phyloP scores from a whole-genome alignment of 768 basidiomycete genomes.

The Panellus pusillus region DNA sequence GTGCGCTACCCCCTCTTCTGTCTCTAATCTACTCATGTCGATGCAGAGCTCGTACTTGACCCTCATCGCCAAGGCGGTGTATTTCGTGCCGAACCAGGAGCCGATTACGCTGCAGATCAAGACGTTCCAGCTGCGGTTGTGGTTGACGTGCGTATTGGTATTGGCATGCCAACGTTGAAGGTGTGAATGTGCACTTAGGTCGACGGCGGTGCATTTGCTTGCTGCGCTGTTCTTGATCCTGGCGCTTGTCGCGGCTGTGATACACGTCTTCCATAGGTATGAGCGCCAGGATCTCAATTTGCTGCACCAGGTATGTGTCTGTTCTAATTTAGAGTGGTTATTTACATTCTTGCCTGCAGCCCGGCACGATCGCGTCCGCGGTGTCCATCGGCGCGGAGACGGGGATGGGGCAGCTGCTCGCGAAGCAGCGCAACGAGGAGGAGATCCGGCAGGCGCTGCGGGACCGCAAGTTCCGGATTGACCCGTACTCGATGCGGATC shows the following conservation, averaged over 20 bases:
- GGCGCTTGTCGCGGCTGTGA: conserved; percentile 40
- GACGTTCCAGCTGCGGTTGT: conserved; percentile 47
- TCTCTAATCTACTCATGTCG: neutral
- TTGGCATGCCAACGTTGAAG: too few relatives aligned
- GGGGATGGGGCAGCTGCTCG: conserved; percentile 45
- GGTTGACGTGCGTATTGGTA: conserved; percentile 40
- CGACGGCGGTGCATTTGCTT: conserved; percentile 44
- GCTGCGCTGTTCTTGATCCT: conserved; percentile 43
- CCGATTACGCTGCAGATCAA: conserved; percentile 41
- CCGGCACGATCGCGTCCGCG: conserved; percentile 58
- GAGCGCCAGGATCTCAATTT: conserved; percentile 46
- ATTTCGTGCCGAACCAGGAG: conserved; percentile 42
- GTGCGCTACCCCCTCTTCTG: conserved; percentile 34
- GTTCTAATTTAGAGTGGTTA: too few relatives aligned
- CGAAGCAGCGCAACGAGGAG: conserved; percentile 37
- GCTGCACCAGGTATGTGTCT: conserved; percentile 31
- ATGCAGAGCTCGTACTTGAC: conserved; percentile 46
- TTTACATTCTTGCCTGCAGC: conserved; percentile 13
- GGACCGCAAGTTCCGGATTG: conserved; percentile 51
- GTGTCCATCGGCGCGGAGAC: conserved; percentile 55
- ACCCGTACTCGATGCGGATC: conserved; percentile 49
- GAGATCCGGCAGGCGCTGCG: conserved; percentile 43
- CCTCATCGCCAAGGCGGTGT: conserved; percentile 50
- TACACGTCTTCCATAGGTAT: conserved; percentile 48
- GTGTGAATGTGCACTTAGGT: conserved; percentile 28